Evolutionary conservation across 768 basidiomycete species (phyloP).

Genomic region (Hemileccinum rubropunctum): DNA sequence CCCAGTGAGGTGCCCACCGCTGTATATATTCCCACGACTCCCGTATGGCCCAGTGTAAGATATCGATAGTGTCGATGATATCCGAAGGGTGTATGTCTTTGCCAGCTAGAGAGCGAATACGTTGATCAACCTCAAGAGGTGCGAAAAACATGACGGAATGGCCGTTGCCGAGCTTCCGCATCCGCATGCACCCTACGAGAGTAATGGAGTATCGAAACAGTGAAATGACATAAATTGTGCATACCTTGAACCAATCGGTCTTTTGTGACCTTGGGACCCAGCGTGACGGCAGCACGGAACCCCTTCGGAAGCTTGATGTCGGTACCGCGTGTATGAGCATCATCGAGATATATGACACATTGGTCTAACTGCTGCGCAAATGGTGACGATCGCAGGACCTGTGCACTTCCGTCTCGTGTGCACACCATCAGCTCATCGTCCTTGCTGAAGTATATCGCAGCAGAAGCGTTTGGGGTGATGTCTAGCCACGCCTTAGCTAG

Average conservation of each 20-base stretch:
- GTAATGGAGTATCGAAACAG: neutral
- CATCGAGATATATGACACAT: constrained; percentile 14
- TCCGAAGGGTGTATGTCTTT: constrained; percentile 4
- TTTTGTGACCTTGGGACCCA: constrained; percentile 16
- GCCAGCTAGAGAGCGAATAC: constrained; percentile 31
- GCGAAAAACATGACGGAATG: constrained; percentile 51
- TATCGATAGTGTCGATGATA: constrained; percentile 25
- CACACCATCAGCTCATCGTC: constrained; percentile 23
- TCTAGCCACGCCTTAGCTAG: constrained; percentile 41
- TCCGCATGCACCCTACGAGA: constrained; percentile 51
- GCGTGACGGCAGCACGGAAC: constrained; percentile 14
- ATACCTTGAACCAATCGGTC: constrained; percentile 16
- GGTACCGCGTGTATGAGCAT: constrained; percentile 18
- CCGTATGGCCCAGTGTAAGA: constrained; percentile 44
- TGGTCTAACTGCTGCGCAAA: neutral
- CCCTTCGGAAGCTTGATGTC: constrained; percentile 12
- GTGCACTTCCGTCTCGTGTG: constrained; percentile 33
- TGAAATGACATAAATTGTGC: too few relatives aligned
- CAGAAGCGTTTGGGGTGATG: constrained; percentile 8
- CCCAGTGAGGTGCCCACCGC: constrained; percentile 40
- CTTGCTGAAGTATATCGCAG: constrained; percentile 24
- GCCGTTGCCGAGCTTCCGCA: constrained; percentile 47
- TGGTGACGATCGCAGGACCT: constrained; percentile 37
- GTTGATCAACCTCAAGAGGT: constrained; percentile 40
- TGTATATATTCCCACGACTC: constrained; percentile 42